Evolutionary conservation across 306 rosid species (phyloP).

Genomic region (Comarum palustre): DNA sequence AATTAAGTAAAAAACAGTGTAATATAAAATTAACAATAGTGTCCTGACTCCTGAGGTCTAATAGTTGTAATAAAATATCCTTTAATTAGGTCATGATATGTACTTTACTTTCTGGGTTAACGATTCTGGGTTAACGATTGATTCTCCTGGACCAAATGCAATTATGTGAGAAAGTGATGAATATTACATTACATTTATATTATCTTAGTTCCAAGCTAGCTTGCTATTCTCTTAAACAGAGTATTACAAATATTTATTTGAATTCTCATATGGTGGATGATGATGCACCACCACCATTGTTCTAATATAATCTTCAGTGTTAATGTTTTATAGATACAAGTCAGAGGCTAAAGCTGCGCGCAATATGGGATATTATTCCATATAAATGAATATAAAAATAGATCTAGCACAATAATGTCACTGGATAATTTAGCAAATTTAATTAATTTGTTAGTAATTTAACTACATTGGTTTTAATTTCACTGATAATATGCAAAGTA

Average conservation of each 20-base stretch:
- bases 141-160: not conserved
- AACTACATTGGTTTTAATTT: not conserved
- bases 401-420: slow-evolving; percentile 4
- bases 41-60: not conserved
- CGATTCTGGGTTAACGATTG: not conserved
- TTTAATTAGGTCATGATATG: not conserved
- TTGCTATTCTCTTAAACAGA: not conserved
- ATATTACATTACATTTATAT: not conserved
- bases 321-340: not conserved
- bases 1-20: not conserved
- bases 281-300: not conserved
- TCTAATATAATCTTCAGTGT: not conserved
- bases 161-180: not conserved
- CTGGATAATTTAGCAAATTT: not conserved
- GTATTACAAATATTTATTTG: not conserved
- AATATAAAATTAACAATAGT: not conserved
- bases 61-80: not conserved
- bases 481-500: not conserved
- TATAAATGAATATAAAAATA: not conserved
- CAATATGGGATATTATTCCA: not conserved
- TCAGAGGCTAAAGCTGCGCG: slow-evolving; percentile 1
- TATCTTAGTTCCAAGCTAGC: not conserved
- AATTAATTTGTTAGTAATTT: not conserved
- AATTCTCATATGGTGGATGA: not conserved
- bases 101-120: not conserved